Evolutionary conservation across 768 basidiomycete genomes (phyloP), one percentile per base, ranked within the genome.

Genomic region (Erythrobasidium yunnanense): DNA sequence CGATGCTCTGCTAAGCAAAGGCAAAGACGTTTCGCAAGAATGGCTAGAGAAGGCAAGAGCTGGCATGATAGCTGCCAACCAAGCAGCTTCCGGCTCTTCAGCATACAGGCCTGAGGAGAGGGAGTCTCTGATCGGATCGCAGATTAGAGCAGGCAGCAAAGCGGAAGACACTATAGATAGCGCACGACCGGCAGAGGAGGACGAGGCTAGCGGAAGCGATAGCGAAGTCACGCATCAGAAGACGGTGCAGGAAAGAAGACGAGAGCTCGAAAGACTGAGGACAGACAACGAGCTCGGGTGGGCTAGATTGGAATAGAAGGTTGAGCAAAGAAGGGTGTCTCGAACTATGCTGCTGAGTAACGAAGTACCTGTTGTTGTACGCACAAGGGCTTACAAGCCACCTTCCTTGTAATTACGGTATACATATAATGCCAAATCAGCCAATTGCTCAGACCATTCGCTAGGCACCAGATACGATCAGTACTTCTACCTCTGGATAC

Each of bases 11-110:
- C n/a, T 42, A n/a, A 42, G 38, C 38, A 63, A 51, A 25, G 60
- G 60, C 5, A 45, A 49, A 11, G 60, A 63, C 49, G 60, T 52
- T 29, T 49, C 45, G 46, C 60, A 63, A 17, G 60, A 63, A 17
- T 63, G 60, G 60, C 60, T 63, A 6, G 60, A 63, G 22, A 63
- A 63, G 49, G 60, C 60, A 5, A 20, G 30, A 32, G 60, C 60
- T 33, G 60, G 60, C 2, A 63, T 51, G 47, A 25, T 11, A 23
- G 60, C 34, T 42, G 38, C 11, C 38, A 42, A 42, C 38, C 11
- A 11, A 42, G 38, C 38, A 11, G 38, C 38, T 11, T n/a, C 38
- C 11, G 11, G 38, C n/a, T n/a, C 38, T 42, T 11, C n/a, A n/a
- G n/a, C 38, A 42, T 11, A 42, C n/a, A n/a, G n/a, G n/a, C n/a